Conservation (phyloP, 2,329 filamentous ascomycete species). For the Hyphodiscus sp. region DNA sequence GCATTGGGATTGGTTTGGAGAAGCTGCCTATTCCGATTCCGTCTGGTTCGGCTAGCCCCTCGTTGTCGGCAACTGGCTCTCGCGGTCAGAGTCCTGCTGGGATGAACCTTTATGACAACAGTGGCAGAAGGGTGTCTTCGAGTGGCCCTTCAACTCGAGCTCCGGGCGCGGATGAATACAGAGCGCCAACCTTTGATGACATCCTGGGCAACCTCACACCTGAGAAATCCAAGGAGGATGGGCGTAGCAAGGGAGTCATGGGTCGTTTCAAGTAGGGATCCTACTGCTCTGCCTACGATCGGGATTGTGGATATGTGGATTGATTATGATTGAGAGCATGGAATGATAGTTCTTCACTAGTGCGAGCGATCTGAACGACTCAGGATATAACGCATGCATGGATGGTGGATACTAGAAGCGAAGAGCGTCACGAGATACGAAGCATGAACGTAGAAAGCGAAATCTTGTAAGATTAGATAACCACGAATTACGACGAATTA, state of each 20-base stretch:
- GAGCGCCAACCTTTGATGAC: constrained; percentile 40
- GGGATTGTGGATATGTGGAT: too few relatives aligned
- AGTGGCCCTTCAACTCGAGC: neutral
- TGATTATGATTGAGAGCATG: too few relatives aligned
- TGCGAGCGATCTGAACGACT: too few relatives aligned
- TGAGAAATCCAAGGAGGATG: neutral
- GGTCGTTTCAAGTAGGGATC: neutral
- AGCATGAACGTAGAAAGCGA: too few relatives aligned
- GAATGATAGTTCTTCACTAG: too few relatives aligned
- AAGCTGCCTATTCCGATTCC: constrained; percentile 20
- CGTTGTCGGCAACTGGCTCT: neutral
- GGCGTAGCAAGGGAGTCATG: neutral
- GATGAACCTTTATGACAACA: neutral
- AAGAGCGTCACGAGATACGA: too few relatives aligned
- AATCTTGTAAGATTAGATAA: too few relatives aligned
- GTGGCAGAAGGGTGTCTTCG: neutral
- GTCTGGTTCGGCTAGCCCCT: neutral
- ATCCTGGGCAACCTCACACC: constrained; percentile 33
- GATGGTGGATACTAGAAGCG: too few relatives aligned
- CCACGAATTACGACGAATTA: too few relatives aligned
- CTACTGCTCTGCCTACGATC: too few relatives aligned
- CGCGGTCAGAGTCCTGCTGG: neutral
- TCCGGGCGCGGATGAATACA: constrained; percentile 3
- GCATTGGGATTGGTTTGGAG: constrained; percentile 26
- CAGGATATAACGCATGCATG: too few relatives aligned